phyloP scores from a whole-genome alignment of 2,329 filamentous ascomycete species.

The Sarocladium brachiariae region DNA sequence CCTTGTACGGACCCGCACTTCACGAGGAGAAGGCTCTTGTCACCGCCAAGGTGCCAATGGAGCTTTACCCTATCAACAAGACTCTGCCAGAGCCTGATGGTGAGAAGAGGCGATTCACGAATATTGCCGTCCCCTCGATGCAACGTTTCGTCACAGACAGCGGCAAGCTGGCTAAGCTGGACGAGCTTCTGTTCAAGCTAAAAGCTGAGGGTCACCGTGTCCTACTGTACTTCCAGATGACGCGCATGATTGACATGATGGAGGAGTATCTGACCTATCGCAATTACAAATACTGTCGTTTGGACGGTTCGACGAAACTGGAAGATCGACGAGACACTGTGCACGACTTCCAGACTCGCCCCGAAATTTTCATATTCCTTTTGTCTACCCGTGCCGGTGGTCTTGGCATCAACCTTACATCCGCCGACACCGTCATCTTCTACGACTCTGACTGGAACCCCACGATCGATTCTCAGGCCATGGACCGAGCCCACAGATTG shows the following conservation, averaged over 20 bases:
- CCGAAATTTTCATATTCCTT: constrained; percentile 95
- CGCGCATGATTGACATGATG: constrained; percentile 98
- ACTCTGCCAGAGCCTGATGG: constrained; percentile 74
- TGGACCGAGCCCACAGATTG: constrained; percentile 97
- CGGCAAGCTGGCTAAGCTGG: constrained; percentile 88
- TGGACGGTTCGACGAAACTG: constrained; percentile 94
- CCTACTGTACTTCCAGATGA: constrained; percentile 99
- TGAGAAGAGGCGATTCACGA: constrained; percentile 77
- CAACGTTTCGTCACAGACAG: constrained; percentile 95
- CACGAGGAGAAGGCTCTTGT: constrained; percentile 68
- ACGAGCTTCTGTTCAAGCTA: constrained; percentile 78
- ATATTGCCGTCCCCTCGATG: constrained; percentile 94
- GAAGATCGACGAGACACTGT: constrained; percentile 96
- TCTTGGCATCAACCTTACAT: constrained; percentile 94
- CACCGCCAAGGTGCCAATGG: constrained; percentile 61
- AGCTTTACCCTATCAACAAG: constrained; percentile 54
- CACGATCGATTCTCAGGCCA: constrained; percentile 96
- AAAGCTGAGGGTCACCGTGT: constrained; percentile 93
- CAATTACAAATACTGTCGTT: constrained; percentile 96
- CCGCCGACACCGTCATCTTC: constrained; percentile 97
- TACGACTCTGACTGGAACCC: constrained; percentile 99
- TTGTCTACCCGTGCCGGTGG: constrained; percentile 94
- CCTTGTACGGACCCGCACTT: constrained; percentile 60
- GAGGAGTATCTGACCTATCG: constrained; percentile 98
- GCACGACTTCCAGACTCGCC: constrained; percentile 88